Evolutionary conservation across 2,329 filamentous ascomycete genomes (phyloP).

Genomic region (Amauroascus niger): DNA sequence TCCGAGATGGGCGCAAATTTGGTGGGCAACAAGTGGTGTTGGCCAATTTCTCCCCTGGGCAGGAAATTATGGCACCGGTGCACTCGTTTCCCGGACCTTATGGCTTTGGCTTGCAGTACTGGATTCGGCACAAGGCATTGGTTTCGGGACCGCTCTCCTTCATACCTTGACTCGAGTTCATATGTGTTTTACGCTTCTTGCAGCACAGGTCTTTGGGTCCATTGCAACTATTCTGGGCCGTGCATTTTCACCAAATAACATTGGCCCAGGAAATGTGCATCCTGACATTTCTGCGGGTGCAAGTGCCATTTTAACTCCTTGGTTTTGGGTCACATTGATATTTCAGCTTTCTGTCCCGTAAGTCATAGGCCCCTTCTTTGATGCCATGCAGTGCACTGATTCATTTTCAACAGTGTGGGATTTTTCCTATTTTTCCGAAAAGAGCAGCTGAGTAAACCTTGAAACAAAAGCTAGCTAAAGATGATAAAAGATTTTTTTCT

Average conservation of each 20-base stretch:
- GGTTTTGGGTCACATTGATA: slow-evolving; percentile 53
- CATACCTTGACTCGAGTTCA: slow-evolving; percentile 57
- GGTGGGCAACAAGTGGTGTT: slow-evolving; percentile 54
- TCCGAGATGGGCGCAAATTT: slow-evolving; percentile 58
- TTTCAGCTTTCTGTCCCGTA: slow-evolving; percentile 51
- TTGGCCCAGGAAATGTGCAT: slow-evolving; percentile 53
- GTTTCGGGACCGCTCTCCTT: slow-evolving; percentile 58
- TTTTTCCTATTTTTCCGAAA: slow-evolving; percentile 39
- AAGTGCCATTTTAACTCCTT: slow-evolving; percentile 38
- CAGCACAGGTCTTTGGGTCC: slow-evolving; percentile 53
- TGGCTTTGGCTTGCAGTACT: slow-evolving; percentile 61
- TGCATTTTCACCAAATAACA: slow-evolving; percentile 50
- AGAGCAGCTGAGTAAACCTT: slow-evolving; percentile 39
- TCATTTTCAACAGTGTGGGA: slow-evolving; percentile 25
- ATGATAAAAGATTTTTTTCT: not conserved
- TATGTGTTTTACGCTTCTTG: slow-evolving; percentile 35
- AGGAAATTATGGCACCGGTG: slow-evolving; percentile 44
- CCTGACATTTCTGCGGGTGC: slow-evolving; percentile 43
- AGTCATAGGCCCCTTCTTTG: slow-evolving; percentile 37
- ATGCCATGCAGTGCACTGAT: not conserved
- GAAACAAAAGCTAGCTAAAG: slow-evolving; percentile 11
- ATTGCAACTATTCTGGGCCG: slow-evolving; percentile 53
- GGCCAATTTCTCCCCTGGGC: slow-evolving; percentile 56
- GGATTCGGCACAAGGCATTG: slow-evolving; percentile 56
- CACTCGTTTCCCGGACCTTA: slow-evolving; percentile 48